Conservation (phyloP, 345 rosid genomes). For the Cardamine occulta region DNA sequence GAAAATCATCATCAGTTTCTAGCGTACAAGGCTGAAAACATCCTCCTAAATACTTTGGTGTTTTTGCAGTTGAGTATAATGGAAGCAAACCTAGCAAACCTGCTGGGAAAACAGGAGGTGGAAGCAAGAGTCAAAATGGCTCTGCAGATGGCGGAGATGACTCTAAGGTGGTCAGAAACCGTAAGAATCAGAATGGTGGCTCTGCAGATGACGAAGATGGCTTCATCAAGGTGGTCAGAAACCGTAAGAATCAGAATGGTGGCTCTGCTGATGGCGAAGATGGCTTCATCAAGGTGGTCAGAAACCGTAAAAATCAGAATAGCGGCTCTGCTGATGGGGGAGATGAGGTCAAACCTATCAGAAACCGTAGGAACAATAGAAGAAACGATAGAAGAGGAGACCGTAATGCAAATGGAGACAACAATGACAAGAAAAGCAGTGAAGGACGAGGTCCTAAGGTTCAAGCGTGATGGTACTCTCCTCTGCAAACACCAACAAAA, state of each 20-base stretch:
- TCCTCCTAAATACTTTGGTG: not conserved
- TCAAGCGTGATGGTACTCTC: slow-evolving; percentile 19
- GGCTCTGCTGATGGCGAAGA: slow-evolving; percentile 32
- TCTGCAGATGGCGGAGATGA: slow-evolving; percentile 13
- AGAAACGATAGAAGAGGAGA: slow-evolving; percentile 29
- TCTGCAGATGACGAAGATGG: slow-evolving; percentile 36
- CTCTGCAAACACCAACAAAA: slow-evolving; percentile 16
- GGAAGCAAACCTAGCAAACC: slow-evolving; percentile 29
- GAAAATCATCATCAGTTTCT: not conserved
- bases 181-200: slow-evolving; percentile 12
- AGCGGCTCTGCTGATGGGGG: not conserved
- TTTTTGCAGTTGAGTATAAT: slow-evolving; percentile 39
- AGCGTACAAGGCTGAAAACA: not conserved
- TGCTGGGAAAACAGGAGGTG: slow-evolving; percentile 31
- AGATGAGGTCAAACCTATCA: not conserved
- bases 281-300: slow-evolving; percentile 15
- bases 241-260: not conserved
- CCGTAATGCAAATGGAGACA: slow-evolving; percentile 13
- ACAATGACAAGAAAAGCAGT: slow-evolving; percentile 13
- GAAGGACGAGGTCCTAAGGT: slow-evolving; percentile 25
- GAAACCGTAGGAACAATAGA: slow-evolving; percentile 27
- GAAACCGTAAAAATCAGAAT: not conserved
- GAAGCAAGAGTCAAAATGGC: slow-evolving; percentile 30
- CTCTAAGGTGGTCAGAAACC: not conserved
- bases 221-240: slow-evolving; percentile 3